phyloP scores from a whole-genome alignment of 164 flowering plant genomes.

The Hamamelis virginiana region DNA sequence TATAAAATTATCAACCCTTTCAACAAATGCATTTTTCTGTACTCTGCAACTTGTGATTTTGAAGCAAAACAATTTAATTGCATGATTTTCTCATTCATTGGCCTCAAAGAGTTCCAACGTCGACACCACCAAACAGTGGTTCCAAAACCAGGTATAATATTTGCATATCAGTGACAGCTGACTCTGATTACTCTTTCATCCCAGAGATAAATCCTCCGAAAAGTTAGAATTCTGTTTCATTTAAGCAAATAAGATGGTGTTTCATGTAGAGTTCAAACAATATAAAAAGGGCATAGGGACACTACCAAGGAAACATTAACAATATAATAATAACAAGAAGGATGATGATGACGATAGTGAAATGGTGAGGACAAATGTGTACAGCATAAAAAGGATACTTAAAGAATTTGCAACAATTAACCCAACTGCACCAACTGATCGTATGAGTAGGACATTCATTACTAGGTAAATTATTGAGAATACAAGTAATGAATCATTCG shows the following conservation, averaged over 20 bases:
- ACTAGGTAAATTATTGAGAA: conserved; percentile 69
- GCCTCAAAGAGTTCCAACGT: too few species aligned
- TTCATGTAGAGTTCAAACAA: neutral
- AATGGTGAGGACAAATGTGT: neutral
- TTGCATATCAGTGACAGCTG: too few species aligned
- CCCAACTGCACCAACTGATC: conserved; percentile 81
- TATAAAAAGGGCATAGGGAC: neutral
- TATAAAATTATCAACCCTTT: neutral
- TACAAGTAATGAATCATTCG: conserved; percentile 70
- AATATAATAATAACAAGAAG: too few species aligned
- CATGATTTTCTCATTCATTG: too few species aligned
- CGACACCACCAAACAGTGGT: too few species aligned
- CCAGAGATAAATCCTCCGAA: neutral
- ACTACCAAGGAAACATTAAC: neutral
- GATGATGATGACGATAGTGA: too few species aligned
- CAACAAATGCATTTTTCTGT: neutral
- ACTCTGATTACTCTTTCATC: too few species aligned
- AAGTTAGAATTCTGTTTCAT: neutral
- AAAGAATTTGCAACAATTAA: conserved; percentile 79
- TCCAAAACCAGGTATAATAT: too few species aligned
- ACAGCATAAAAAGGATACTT: conserved; percentile 70
- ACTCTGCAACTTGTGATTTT: neutral
- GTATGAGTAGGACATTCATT: conserved; percentile 61
- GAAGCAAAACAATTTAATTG: neutral
- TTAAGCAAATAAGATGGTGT: neutral